Base-by-base conservation (phyloP, 2,329 filamentous ascomycete species). In the Lojkania enalia region DNA sequence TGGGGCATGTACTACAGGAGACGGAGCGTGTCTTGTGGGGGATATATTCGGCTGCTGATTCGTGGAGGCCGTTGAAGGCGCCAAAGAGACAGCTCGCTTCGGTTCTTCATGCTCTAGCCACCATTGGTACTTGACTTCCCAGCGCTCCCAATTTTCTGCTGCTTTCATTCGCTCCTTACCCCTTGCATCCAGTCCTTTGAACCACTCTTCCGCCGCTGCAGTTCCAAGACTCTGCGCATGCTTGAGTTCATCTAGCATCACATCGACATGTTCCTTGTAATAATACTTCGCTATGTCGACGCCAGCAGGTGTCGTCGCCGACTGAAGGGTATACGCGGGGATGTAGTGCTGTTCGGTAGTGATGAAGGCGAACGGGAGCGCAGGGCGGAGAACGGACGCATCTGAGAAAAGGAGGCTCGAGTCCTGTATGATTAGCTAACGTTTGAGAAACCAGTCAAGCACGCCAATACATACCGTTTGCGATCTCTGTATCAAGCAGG, bases 191-290 rank as follows among this genome's bases (percentile, higher is more conserved):
- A 94, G 77, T 7, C 88, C 88, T 68, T 91, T 91, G 20, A 84
- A 75, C 88, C 88, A 94, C 66, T 91, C 88, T 55, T 89, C 85
- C 3, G 80, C 78, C 9, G 85, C 81, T 31, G 84, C 84, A 33
- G 77, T 58, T n/a, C 88, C 86, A 54, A 88, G 77, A n/a, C 74
- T 70, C 55, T 82, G 81, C 42, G 84, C 86, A 4, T 81, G 74
- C 32, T 80, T 72, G 54, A 88, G 82, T 58, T 88, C 83, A 21
- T 72, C 63, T 46, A 79, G 79, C 51, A 91, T 77, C 5, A 76
- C 74, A 19, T 84, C 77, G 25, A 90, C 76, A 46, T 90, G 81
- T 19, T 74, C 62, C 35, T 77, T 78, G 65, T 79, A 83, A 60
- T 85, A 91, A 37, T 83, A 74, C 63, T 90, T 92, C 9, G 76